These are phyloP conservation scores for Neophaeococcomyces mojaviensis DNA, from an alignment of 2,329 filamentous ascomycete species.

Conservation along the genomic window DNA sequence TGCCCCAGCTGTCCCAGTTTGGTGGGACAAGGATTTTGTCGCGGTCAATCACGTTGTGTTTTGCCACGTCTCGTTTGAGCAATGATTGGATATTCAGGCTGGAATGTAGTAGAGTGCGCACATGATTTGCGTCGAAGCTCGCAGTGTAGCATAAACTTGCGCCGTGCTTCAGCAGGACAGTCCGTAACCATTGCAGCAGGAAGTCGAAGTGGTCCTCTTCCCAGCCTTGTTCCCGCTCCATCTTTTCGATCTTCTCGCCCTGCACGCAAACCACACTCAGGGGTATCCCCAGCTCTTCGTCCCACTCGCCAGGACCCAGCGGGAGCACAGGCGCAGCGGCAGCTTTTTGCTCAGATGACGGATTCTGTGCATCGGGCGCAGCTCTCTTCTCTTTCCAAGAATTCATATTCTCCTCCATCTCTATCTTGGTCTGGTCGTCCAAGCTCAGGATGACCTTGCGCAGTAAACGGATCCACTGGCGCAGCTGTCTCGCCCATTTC, in stretches of 20 bases:
- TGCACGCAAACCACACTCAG: constrained; percentile 90
- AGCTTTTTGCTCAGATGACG: constrained; percentile 57
- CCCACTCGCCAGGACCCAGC: constrained; percentile 84
- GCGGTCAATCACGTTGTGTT: constrained; percentile 85
- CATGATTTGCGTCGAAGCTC: constrained; percentile 65
- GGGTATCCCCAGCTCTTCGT: constrained; percentile 77
- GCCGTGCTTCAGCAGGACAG: constrained; percentile 80
- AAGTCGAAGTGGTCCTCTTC: constrained; percentile 96
- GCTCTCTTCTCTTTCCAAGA: constrained; percentile 67
- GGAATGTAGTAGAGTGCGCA: constrained; percentile 75
- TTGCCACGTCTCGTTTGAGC: constrained; percentile 68
- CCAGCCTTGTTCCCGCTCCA: constrained; percentile 88
- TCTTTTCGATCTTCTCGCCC: constrained; percentile 79
- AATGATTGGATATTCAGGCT: constrained; percentile 79
- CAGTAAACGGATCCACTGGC: constrained; percentile 82
- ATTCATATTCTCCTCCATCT: constrained; percentile 79
- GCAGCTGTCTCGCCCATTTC: constrained; percentile 80
- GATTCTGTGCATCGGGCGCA: constrained; percentile 45
- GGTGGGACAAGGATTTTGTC: constrained; percentile 91
- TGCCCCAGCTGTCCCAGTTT: constrained; percentile 98
- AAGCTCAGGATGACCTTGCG: constrained; percentile 67
- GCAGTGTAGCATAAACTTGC: constrained; percentile 80
- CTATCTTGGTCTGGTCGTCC: constrained; percentile 66
- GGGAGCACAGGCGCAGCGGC: constrained; percentile 49
- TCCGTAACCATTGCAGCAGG: constrained; percentile 85